phyloP scores from a whole-genome alignment of 2,329 filamentous ascomycete species.

The Aureobasidium vineae region DNA sequence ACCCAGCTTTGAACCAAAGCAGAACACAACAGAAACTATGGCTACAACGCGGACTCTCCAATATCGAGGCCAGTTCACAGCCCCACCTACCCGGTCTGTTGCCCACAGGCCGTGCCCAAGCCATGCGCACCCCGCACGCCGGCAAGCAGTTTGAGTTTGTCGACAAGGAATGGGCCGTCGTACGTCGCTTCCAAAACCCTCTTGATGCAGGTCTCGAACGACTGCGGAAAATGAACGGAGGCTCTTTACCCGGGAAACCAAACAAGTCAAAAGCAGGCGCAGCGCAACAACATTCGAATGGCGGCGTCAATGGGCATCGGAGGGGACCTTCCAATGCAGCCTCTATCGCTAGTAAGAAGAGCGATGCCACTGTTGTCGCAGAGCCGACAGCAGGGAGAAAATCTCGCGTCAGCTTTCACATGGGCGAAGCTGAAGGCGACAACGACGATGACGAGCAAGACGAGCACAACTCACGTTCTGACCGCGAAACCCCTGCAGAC shows the following conservation, averaged over 20 bases:
- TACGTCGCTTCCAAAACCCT: conserved; percentile 69
- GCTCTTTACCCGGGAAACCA: conserved; percentile 31
- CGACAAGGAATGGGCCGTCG: conserved; percentile 70
- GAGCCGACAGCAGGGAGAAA: conserved; percentile 30
- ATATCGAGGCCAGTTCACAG: conserved; percentile 58
- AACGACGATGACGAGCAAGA: conserved; percentile 25
- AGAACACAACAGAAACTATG: conserved; percentile 74
- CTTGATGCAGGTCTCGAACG: conserved; percentile 61
- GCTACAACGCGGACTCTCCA: conserved; percentile 69
- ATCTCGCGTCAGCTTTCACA: conserved; percentile 26
- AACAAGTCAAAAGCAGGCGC: conserved; percentile 35
- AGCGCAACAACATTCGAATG: conserved; percentile 41
- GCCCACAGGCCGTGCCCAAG: conserved; percentile 39
- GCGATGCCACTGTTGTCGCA: background rate
- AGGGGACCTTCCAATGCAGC: conserved; percentile 9
- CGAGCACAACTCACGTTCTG: conserved; percentile 30
- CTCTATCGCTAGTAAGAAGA: conserved; percentile 21
- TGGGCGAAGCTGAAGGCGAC: conserved; percentile 21
- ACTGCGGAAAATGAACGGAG: conserved; percentile 37
- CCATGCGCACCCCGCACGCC: conserved; percentile 54
- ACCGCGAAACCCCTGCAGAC: conserved; percentile 39
- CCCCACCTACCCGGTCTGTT: conserved; percentile 48
- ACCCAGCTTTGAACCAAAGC: conserved; percentile 45
- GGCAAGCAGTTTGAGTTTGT: conserved; percentile 62
- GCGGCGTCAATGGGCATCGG: conserved; percentile 15